Percentiles rank a stretch among this genome's conserved stretches.
Conservation (phyloP, 2,329 filamentous ascomycete species). For the Phaeoacremonium minimum region DNA sequence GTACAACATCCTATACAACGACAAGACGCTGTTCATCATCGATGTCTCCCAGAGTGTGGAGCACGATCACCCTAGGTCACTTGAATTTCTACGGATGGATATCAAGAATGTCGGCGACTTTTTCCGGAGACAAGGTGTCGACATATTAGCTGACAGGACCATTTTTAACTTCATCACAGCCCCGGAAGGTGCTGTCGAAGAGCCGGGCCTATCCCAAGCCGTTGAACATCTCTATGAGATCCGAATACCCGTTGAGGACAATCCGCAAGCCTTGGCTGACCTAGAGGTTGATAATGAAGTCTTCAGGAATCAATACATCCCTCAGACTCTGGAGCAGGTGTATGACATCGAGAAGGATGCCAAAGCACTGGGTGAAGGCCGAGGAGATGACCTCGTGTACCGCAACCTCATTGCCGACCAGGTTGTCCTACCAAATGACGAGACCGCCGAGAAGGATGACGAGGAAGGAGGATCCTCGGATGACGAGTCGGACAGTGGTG, state of each 20-base stretch:
- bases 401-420: conserved; percentile 75
- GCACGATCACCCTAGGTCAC: conserved; percentile 86
- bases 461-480: conserved; percentile 31
- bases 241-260: conserved; percentile 36
- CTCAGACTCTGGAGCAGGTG: conserved; percentile 90
- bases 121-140: conserved; percentile 81
- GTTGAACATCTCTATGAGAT: conserved; percentile 65
- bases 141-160: conserved; percentile 72
- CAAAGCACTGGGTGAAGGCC: conserved; percentile 68
- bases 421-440: conserved; percentile 36
- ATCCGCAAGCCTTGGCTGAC: conserved; percentile 37
- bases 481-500: conserved; percentile 44
- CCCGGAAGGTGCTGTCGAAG: conserved; percentile 53
- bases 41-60: conserved; percentile 98
- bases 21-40: conserved; percentile 82
- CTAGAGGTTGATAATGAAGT: conserved; percentile 83
- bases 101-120: conserved; percentile 96
- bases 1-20: conserved; percentile 94
- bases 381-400: conserved; percentile 78
- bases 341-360: conserved; percentile 94
- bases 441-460: conserved; percentile 28
- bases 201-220: conserved; percentile 54
- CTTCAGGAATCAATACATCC: conserved; percentile 94
- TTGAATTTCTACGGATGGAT: conserved; percentile 96
- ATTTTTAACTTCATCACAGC: conserved; percentile 80